Evolutionary conservation across 1,139 yeast genomes (phyloP).

Genomic region (Suhomyces coccinellae): DNA sequence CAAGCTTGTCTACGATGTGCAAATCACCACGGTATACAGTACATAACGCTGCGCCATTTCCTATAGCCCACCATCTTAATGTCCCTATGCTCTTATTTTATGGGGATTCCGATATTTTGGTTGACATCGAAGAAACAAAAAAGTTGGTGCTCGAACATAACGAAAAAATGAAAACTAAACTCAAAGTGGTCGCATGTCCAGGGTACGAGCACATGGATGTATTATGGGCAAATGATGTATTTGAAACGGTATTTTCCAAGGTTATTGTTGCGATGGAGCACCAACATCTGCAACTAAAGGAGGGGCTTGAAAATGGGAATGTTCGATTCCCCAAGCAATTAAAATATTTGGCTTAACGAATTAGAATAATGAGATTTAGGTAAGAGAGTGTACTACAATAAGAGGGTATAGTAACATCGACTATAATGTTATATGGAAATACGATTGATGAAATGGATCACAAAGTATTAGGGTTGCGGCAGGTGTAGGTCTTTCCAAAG

Average conservation of each 20-base stretch:
- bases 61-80: conserved; percentile 38
- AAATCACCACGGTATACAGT: conserved; percentile 23
- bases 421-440: no score
- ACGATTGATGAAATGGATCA: no score
- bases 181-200: conserved; percentile 24
- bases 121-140: conserved; percentile 40
- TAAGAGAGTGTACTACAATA: no score
- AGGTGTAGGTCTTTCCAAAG: background rate
- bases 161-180: conserved; percentile 24
- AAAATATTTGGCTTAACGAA: background rate
- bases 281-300: background rate
- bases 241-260: conserved; percentile 28
- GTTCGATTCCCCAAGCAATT: background rate
- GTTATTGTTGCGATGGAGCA: conserved; percentile 12
- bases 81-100: conserved; percentile 45
- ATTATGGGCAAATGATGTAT: conserved; percentile 34
- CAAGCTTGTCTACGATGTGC: conserved; percentile 23
- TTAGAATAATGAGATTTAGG: no score
- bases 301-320: background rate
- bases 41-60: conserved; percentile 59
- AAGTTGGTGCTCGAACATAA: conserved; percentile 29
- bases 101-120: conserved; percentile 43
- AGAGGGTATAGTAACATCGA: no score
- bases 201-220: conserved; percentile 41
- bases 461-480: background rate